These are phyloP conservation scores for Metschnikowia bowlesiae DNA, from an alignment of 805 yeast species.

Conservation along the genomic window DNA sequence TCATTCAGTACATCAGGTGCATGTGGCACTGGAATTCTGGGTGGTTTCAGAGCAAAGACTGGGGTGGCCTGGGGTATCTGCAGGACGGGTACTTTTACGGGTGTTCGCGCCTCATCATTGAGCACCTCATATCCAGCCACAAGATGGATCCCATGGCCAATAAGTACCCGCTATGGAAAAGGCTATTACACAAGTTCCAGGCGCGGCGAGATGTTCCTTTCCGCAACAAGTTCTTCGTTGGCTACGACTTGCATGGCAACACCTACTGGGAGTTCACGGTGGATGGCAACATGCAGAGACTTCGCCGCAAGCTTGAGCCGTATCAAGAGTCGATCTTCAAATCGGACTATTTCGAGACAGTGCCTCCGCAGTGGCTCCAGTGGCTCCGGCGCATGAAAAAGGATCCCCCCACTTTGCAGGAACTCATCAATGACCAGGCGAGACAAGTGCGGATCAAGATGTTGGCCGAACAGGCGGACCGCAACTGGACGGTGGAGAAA, in stretches of 20 bases:
- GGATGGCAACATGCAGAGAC: constrained; percentile 47
- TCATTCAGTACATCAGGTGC: no score
- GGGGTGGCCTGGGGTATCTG: background rate
- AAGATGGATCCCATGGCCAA: constrained; percentile 47
- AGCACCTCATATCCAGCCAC: background rate
- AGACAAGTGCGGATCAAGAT: constrained; percentile 52
- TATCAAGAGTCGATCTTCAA: constrained; percentile 41
- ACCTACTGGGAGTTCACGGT: constrained; percentile 78
- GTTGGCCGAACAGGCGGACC: constrained; percentile 45
- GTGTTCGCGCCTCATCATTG: background rate
- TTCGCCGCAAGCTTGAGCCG: constrained; percentile 65
- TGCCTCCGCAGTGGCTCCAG: constrained; percentile 73
- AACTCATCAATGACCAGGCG: constrained; percentile 52
- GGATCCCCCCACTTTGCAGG: constrained; percentile 58
- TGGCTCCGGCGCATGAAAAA: constrained; percentile 70
- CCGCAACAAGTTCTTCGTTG: constrained; percentile 62
- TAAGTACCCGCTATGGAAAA: constrained; percentile 48
- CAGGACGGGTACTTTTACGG: background rate
- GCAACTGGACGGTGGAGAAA: constrained; percentile 38
- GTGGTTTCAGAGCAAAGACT: no score
- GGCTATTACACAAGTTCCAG: constrained; percentile 52
- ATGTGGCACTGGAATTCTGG: no score
- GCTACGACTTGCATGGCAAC: constrained; percentile 79
- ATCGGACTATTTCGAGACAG: constrained; percentile 55
- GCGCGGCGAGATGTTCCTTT: constrained; percentile 64